Base-by-base conservation (phyloP, 78 protist genomes). In the Pelomyxa schiedti region DNA sequence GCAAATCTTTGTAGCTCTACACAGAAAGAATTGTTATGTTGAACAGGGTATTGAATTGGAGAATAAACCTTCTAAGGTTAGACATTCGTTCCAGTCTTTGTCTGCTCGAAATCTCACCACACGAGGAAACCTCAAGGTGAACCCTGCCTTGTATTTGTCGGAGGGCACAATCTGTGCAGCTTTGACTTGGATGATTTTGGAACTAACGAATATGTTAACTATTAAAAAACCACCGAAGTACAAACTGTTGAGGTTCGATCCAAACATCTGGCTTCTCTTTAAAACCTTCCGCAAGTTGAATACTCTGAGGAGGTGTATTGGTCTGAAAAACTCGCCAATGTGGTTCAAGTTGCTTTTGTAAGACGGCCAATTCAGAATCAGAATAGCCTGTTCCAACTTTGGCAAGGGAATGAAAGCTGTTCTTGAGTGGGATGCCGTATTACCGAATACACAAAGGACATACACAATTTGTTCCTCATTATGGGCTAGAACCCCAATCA, bases 121-220 rank as follows among this genome's bases (percentile, higher is more conserved):
- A 8, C 95, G 79, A 7, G 95, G 95, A 36, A 91, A 91, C n/a
- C 95, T 68, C 4, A 91, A 70, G 4, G 95, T 90, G 67, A 39
- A 52, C 1, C 90, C 88, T 28, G 32, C 42, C 6, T 4, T 3
- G 69, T 84, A 88, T 75, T 77, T 82, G 1, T 69, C 84, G 1
- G 91, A 65, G 4, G 43, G 39, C 7, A 63, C 70, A 66, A 91
- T 35, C 66, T 76, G 75, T 8, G 86, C 74, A 0, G 88, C 91
- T 22, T 79, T 78, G 32, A 91, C 70, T 52, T 88, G 93, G 16
- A 91, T 30, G 30, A 90, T 84, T 2, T 22, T 24, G 35, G 87
- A 81, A 5, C 29, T 73, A 39, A 53, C 16, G 8, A 9, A 67
- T 67, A 29, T 29, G 36, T 4, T 8, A 4, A 37, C 4, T 70